Evolutionary conservation across 208 protist genomes (phyloP), one percentile per base, ranked within the genome.

Genomic region (Trypanosoma vivax): DNA sequence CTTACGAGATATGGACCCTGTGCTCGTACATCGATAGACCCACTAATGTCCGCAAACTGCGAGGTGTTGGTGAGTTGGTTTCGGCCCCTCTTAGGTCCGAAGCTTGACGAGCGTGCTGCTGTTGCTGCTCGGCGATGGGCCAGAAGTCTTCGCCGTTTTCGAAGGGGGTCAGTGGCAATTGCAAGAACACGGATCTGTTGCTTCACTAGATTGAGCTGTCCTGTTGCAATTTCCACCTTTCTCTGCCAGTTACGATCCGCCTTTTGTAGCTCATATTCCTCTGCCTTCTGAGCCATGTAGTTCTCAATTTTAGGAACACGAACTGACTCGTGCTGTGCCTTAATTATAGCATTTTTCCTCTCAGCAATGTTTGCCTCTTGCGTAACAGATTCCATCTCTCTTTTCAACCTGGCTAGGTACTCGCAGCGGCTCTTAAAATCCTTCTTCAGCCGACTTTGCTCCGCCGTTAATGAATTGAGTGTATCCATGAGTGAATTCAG

Each of bases 251-350:
- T 95, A 14, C 61, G 63, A 14, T 88, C 55, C 14, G 91, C 83
- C 62, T 92, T 94, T 56, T 88, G 45, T 28, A 97, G 60, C 46
- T 94, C 88, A 56, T 83, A 90, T 37, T 92, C 65, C 70, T 97
- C 88, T 4, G 88, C 88, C 60, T 96, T 96, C 50, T 97, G 88
- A 18, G 90, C 75, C 28, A 97, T 90, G 51, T 97, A 97, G 39
- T 96, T 81, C 37, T 97, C 79, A 39, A 97, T 92, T 52, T 96
- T 86, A 6, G 94, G 94, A 29, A 96, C 94, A 41, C 87, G 84
- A 3, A 93, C 82, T 7, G 79, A 73, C 48, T 94, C 90, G 38
- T 94, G 83, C 57, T 95, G 86, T 6, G 79, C 46, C 31, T 83
- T 78, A 37, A 97, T 70, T 14, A 69, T 40, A 1, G 59, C 40